These are phyloP conservation scores for Penstemon davidsonii DNA, from an alignment of 257 asterid genomes.

Conservation along the genomic window DNA sequence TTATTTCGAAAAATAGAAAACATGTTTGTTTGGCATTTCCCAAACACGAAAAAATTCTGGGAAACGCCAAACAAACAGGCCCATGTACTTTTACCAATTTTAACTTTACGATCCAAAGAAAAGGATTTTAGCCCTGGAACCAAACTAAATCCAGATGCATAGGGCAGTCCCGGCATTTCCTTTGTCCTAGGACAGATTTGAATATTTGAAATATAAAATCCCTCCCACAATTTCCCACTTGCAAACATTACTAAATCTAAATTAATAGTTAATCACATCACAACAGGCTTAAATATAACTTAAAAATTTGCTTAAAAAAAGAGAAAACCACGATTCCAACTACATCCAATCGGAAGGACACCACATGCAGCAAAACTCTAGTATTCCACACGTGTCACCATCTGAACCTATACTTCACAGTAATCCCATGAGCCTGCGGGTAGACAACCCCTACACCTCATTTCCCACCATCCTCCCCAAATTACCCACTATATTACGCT, in stretches of 20 bases:
- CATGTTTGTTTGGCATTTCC: no score
- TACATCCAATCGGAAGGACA: neutral
- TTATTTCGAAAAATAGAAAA: no score
- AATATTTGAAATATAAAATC: neutral
- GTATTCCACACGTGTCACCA: constrained; percentile 32
- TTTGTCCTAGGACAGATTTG: neutral
- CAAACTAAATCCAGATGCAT: no score
- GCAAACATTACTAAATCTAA: neutral
- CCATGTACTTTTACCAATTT: no score
- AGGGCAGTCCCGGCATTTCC: constrained; percentile 28
- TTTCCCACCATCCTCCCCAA: constrained; percentile 22
- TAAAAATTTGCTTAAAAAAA: neutral
- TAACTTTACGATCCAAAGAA: no score
- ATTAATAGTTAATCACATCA: neutral
- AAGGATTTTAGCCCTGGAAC: no score
- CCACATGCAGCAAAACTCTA: constrained; percentile 23
- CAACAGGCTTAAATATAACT: neutral
- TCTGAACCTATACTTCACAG: constrained; percentile 25
- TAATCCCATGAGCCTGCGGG: constrained; percentile 28
- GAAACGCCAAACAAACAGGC: no score
- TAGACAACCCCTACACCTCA: constrained; percentile 6
- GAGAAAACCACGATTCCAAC: neutral
- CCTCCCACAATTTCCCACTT: constrained; percentile 7
- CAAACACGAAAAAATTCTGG: no score
- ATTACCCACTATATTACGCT: constrained; percentile 34